Base-by-base conservation (phyloP, 768 basidiomycete genomes). In the Mycena alexandri region DNA sequence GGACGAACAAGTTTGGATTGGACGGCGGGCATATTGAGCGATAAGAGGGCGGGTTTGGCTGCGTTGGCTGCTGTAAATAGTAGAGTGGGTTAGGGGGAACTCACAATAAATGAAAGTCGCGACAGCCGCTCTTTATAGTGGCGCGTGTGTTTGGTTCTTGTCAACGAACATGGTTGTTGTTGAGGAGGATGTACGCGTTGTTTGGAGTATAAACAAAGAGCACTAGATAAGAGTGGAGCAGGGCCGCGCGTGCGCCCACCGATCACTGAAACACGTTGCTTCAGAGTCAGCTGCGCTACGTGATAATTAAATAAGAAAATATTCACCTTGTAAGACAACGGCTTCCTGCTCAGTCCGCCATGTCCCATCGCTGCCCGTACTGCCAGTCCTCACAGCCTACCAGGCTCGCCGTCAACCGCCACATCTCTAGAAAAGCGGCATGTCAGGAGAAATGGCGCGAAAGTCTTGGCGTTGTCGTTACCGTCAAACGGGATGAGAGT, bases 351-450 rank as follows among this genome's bases (percentile, higher is more conserved):
- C n/a, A n/a, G 0, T 38, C 36, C 22, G 44, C 16, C 42, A 62
- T 63, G 42, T 24, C 61, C 12, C 24, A 34, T 17, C 63, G 63
- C 29, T 64, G 63, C 55, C 53, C 54, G 10, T 63, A 63, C 54
- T 63, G 62, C 52, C 29, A 25, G 1, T 3, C 4, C 12, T 1
- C 14, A 10, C n/a, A 33, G 10, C 38, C 36, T 3, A 29, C 38
- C 1, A 21, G 44, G 36, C 34, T 16, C 22, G 51, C 17, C 2
- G 24, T 64, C 3, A 56, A 42, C 5, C 54, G 46, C 19, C 63
- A 64, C 24, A 64, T 64, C 9, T 38, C 38, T 2, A 36, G 43
- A 13, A 64, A 17, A 22, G 2, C 63, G 2, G 36, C 46, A 0
- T 64, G 63, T 10, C 19, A 33, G 2, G 8, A 41, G 9, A 51